Evolutionary conservation across 2,329 filamentous ascomycete genomes (phyloP).

Genomic region (Didymella exigua): DNA sequence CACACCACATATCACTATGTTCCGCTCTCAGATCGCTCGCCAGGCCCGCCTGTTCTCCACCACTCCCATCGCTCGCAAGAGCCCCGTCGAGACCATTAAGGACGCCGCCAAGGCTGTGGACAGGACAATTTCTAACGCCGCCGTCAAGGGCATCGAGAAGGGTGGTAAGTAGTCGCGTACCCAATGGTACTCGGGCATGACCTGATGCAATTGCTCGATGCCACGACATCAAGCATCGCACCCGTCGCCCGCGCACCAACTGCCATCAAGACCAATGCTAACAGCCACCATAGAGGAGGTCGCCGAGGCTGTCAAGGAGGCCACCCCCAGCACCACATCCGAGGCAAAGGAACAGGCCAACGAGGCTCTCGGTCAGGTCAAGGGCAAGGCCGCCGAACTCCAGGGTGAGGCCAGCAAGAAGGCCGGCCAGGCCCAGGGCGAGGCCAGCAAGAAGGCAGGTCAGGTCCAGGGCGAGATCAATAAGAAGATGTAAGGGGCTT

Average conservation of each 20-base stretch:
- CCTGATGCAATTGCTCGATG: neutral
- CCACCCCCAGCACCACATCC: constrained; percentile 32
- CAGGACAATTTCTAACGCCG: constrained; percentile 59
- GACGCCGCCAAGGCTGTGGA: constrained; percentile 65
- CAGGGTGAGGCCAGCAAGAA: constrained; percentile 50
- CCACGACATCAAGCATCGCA: neutral
- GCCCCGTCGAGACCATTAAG: constrained; percentile 61
- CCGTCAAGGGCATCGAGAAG: constrained; percentile 67
- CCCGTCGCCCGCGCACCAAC: neutral
- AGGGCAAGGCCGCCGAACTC: constrained; percentile 49
- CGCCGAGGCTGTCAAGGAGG: constrained; percentile 50
- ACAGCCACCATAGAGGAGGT: constrained; percentile 55
- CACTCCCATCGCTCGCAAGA: constrained; percentile 56
- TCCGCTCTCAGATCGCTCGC: constrained; percentile 52
- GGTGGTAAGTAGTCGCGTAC: constrained; percentile 57
- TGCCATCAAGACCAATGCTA: constrained; percentile 8
- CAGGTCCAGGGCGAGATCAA: constrained; percentile 54
- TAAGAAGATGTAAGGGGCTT: constrained; percentile 15
- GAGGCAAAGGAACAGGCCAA: constrained; percentile 47
- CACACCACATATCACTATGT: constrained; percentile 47
- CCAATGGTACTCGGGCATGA: neutral
- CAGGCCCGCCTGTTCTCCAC: constrained; percentile 61
- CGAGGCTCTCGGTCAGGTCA: constrained; percentile 40
- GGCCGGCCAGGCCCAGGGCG: constrained; percentile 47
- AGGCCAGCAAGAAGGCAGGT: constrained; percentile 50